Base-by-base conservation (phyloP, 2,329 filamentous ascomycete genomes). In the Fusarium citri region DNA sequence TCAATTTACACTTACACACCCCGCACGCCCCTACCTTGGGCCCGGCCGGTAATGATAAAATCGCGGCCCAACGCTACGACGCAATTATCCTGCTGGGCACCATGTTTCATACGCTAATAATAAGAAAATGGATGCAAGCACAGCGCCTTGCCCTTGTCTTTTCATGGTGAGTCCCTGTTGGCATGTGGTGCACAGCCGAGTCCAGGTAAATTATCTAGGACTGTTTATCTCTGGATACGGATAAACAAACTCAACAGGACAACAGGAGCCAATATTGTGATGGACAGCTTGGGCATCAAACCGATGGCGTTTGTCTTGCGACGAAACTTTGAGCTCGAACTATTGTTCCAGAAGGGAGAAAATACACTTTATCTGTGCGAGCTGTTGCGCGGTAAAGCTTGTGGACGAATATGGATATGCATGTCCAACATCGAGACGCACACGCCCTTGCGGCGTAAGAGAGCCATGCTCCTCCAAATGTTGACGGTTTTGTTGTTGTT, bases 71-170 rank as follows among this genome's bases (percentile, higher is more conserved):
- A 74, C 72, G 60, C 59, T 48, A 69, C 64, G 55, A 71, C 50
- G 59, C 60, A 65, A 73, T 73, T 64, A 60, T 64, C 66, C 59
- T 73, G 70, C 66, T 71, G 63, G 63, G 68, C 72, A 72, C 68
- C 72, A 69, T 74, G 72, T 74, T 74, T 74, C 72, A 69, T 71
- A 74, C 65, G 66, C 72, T 73, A 73, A 73, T 71, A 71, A 71
- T 60, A 64, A 71, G 59, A 65, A 72, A 73, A 68, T 58, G 64
- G 57, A 46, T 55, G 40, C 48, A 50, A 55, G 50, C 57, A 42
- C 59, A 49, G 50, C 50, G 58, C 60, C 61, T 63, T 54, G 56
- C 66, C 70, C 68, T 65, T 73, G 70, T 61, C 53, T 65, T 67
- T 40, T 59, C 43, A 67, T 55, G 48, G 59, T 57, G 46, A 68